Conservation (phyloP, 2,329 filamentous ascomycete species). For the Penicillium italicum region DNA sequence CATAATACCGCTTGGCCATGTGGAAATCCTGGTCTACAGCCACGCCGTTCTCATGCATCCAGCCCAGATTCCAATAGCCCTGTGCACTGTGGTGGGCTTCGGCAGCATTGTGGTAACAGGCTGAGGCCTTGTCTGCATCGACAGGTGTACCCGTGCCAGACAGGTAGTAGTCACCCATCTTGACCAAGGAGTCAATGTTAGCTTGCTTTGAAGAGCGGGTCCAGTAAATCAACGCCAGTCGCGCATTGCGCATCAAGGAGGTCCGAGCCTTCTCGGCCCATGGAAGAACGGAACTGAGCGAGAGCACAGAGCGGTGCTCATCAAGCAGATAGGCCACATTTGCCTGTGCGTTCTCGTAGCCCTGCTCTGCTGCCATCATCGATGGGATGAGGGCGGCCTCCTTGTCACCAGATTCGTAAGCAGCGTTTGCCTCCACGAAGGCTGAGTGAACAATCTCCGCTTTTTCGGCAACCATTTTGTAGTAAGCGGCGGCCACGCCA, state of each 20-base stretch:
- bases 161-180: constrained; percentile 98
- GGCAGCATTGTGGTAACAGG: constrained; percentile 87
- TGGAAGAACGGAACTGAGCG: constrained; percentile 54
- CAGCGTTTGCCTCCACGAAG: constrained; percentile 77
- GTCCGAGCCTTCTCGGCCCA: constrained; percentile 40
- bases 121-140: constrained; percentile 80
- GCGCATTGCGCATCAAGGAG: constrained; percentile 54
- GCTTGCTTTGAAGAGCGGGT: constrained; percentile 88
- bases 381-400: constrained; percentile 78
- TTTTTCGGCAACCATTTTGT: constrained; percentile 73
- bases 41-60: constrained; percentile 98
- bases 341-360: constrained; percentile 82
- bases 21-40: constrained; percentile 94
- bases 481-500: constrained; percentile 71
- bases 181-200: constrained; percentile 90
- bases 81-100: constrained; percentile 91
- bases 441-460: constrained; percentile 71
- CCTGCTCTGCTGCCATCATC: constrained; percentile 86
- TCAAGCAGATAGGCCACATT: constrained; percentile 88
- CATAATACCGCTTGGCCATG: constrained; percentile 93
- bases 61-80: constrained; percentile 93
- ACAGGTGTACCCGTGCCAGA: constrained; percentile 68
- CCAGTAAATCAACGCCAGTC: constrained; percentile 84
- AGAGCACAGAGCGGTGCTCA: constrained; percentile 60
- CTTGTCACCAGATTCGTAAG: constrained; percentile 72